These are phyloP conservation scores for Trametes polyzona DNA, from an alignment of 1,284 basidiomycete genomes.

Conservation along the genomic window DNA sequence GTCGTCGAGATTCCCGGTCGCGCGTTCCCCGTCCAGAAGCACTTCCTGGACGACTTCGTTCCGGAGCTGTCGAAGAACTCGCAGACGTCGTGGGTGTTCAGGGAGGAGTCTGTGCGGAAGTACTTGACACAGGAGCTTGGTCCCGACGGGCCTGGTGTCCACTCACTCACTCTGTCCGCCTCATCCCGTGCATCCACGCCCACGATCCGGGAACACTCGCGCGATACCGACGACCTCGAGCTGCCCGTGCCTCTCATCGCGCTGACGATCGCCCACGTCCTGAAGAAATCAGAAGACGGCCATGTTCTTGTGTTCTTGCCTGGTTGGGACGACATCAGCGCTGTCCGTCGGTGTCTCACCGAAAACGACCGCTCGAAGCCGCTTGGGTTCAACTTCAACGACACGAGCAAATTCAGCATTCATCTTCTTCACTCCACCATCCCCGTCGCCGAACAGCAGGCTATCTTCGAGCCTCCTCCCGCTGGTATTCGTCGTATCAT, in stretches of 20 bases:
- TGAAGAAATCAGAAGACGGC: conserved; percentile 78
- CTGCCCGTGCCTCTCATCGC: conserved; percentile 86
- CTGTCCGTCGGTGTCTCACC: conserved; percentile 73
- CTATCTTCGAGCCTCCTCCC: conserved; percentile 85
- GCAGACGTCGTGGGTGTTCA: conserved; percentile 67
- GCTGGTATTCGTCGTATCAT: conserved; percentile 85
- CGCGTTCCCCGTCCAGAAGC: conserved; percentile 85
- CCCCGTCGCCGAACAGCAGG: conserved; percentile 89
- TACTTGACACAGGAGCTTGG: conserved; percentile 82
- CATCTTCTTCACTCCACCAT: conserved; percentile 93
- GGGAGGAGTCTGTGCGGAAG: conserved; percentile 75
- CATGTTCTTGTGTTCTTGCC: conserved; percentile 93
- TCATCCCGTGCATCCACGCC: conserved; percentile 19
- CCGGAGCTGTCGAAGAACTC: conserved; percentile 47
- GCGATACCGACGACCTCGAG: conserved; percentile 70
- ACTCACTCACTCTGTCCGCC: conserved; percentile 8
- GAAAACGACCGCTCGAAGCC: conserved; percentile 52
- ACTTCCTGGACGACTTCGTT: conserved; percentile 84
- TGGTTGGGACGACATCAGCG: conserved; percentile 91
- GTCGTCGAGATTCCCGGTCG: conserved; percentile 92
- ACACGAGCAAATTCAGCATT: conserved; percentile 68
- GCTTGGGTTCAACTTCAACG: conserved; percentile 64
- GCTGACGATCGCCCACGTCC: conserved; percentile 80
- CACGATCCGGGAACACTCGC: conserved; percentile 17
- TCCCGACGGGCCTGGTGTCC: conserved; percentile 26